Base-by-base conservation (phyloP, 164 flowering plant species). In the Dillenia suffruticosa region DNA sequence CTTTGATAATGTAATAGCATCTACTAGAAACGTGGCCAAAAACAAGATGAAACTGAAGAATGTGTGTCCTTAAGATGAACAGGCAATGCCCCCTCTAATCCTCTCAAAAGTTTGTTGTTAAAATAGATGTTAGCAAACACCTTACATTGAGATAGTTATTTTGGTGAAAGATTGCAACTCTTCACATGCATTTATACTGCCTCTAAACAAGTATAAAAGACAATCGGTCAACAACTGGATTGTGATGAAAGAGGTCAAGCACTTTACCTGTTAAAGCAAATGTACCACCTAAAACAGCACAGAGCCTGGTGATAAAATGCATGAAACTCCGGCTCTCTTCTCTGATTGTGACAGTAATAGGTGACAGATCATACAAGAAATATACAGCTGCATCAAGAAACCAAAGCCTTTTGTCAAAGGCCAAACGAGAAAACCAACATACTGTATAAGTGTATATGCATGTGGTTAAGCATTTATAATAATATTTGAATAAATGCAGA, bases 251-350 rank as follows among this genome's bases (percentile, higher is more conserved):
- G 44, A 15, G 49, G 57, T 45, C 22, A 32, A 48, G 62, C 15
- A 68, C 46, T 46, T 7, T 58, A 92, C 99, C 99, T 81, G 98
- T 90, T 58, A 95, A 62, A 51, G 99, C 99, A 76, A 95, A 95
- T 66, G 99, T 95, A 58, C 99, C 99, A 54, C 99, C 99, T 54
- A 95, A 71, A 46, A 95, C 96, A 45, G 99, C 99, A 82, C 96
- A 92, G 55, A 95, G 95, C 58, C 99, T 83, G 46, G 99, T 95
- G 61, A 95, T 83, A 75, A 95, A 92, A 70, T 92, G 99, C 66
- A 92, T 87, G 72, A 95, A 92, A 77, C 95, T 88, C 68, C 90
- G 96, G 7, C 88, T 83, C 62, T 92, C 98, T 82, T 95, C 99
- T 76, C 65, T 87, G 69, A 95, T 95, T 63, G 99, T 88, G 64